A percentile compares a stretch with the other conserved stretches of the same genome.
Evolutionary conservation across 345 rosid genomes (phyloP).

Genomic region (Erodium maritimum): DNA sequence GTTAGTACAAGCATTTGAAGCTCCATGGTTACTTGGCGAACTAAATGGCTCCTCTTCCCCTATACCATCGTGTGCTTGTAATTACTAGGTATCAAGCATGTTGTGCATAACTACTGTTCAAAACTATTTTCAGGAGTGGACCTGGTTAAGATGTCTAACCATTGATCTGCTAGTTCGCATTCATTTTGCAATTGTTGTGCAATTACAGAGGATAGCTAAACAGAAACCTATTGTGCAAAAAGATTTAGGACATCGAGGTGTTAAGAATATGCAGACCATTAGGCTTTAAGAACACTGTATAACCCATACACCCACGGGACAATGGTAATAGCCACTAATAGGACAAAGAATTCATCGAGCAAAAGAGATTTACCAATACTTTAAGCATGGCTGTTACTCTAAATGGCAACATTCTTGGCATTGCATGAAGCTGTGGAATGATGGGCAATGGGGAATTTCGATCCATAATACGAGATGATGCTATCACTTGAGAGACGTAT

Average conservation of each 20-base stretch:
- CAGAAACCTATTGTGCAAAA: background rate
- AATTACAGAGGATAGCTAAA: background rate
- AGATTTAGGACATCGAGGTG: background rate
- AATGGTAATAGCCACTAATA: too few relatives aligned
- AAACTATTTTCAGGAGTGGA: background rate
- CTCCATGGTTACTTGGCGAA: background rate
- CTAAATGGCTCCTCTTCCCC: background rate
- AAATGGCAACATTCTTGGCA: slow-evolving; percentile 55
- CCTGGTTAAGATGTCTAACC: background rate
- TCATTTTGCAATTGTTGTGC: background rate
- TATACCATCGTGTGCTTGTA: background rate
- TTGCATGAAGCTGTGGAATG: slow-evolving; percentile 57
- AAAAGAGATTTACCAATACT: slow-evolving; percentile 51
- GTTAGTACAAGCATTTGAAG: background rate
- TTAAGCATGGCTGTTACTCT: slow-evolving; percentile 86
- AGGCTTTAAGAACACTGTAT: background rate
- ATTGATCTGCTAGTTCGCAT: background rate
- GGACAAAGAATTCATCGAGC: background rate
- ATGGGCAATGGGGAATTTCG: slow-evolving; percentile 33
- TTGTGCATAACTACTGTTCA: background rate
- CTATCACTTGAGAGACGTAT: slow-evolving; percentile 53
- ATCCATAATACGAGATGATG: slow-evolving; percentile 45
- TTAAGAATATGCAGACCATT: background rate
- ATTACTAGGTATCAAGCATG: background rate
- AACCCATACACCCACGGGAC: background rate